Conservation (phyloP, 129 eudicot species). For the Flaveria bidentis region DNA sequence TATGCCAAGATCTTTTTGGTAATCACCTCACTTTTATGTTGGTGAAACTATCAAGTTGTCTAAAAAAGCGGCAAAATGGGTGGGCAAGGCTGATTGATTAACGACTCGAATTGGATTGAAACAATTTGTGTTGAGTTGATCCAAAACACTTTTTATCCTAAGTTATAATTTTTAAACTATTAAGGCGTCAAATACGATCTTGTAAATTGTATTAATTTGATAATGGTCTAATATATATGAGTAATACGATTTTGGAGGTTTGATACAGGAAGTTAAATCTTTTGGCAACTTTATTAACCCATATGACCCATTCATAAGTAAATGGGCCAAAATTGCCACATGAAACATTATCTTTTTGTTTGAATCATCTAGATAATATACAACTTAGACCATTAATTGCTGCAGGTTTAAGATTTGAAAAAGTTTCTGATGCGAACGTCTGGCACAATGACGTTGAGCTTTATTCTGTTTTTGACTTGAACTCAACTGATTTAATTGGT, state of each 20-base stretch:
- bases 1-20: conserved; percentile 94
- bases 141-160: neutral
- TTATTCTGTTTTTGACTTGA: conserved; percentile 79
- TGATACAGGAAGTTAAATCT: neutral
- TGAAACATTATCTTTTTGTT: conserved; percentile 23
- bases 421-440: conserved; percentile 59
- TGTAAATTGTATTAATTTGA: neutral
- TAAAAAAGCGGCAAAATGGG: conserved; percentile 11
- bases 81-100: neutral
- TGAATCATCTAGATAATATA: conserved; percentile 20
- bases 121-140: neutral
- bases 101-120: neutral
- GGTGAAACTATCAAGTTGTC: neutral
- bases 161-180: neutral
- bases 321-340: neutral
- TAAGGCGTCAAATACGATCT: neutral
- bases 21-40: conserved; percentile 26
- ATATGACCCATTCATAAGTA: neutral
- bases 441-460: conserved; percentile 80
- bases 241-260: neutral
- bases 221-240: neutral
- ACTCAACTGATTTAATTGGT: conserved; percentile 75
- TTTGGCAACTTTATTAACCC: neutral
- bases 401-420: conserved; percentile 88
- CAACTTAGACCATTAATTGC: conserved; percentile 21